Conservation (phyloP, 805 yeast species). For the Scheffersomyces amazonensis region DNA sequence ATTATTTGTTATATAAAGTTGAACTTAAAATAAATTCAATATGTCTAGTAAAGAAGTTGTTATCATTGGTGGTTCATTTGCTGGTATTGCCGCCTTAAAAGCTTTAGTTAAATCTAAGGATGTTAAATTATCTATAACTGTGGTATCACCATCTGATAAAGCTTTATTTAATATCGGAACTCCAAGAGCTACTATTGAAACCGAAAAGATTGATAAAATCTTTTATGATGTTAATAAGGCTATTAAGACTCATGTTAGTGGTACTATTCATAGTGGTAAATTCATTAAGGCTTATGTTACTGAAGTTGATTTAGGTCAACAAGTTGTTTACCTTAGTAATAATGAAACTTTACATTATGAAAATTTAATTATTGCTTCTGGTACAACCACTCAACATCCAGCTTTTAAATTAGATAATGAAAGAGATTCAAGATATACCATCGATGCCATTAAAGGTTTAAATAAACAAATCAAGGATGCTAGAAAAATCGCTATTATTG, state of each 20-base stretch:
- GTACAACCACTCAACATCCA: slow-evolving; percentile 17
- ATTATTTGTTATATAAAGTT: too few species aligned
- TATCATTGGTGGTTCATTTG: slow-evolving; percentile 38
- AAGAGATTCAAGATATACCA: slow-evolving; percentile 10
- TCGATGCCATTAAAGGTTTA: slow-evolving; percentile 14
- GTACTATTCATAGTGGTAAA: slow-evolving; percentile 9
- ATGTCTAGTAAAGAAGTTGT: slow-evolving; percentile 13
- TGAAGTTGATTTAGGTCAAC: slow-evolving; percentile 21
- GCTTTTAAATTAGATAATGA: slow-evolving; percentile 24
- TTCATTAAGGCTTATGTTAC: slow-evolving; percentile 24
- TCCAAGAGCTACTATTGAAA: slow-evolving; percentile 32
- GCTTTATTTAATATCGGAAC: slow-evolving; percentile 23
- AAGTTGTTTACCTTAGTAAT: slow-evolving; percentile 13
- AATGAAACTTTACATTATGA: slow-evolving; percentile 20
- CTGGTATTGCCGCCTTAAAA: slow-evolving; percentile 26
- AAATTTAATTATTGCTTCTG: slow-evolving; percentile 34
- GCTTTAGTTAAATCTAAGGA: slow-evolving; percentile 9
- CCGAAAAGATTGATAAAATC: slow-evolving; percentile 13
- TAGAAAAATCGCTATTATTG: slow-evolving; percentile 31
- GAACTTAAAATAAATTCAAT: too few species aligned
- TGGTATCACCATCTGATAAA: slow-evolving; percentile 23
- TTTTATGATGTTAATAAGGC: slow-evolving; percentile 15
- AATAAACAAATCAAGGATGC: slow-evolving; percentile 15
- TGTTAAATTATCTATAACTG: slow-evolving; percentile 14
- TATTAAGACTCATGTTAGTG: slow-evolving; percentile 14